A percentile compares a stretch with the other conserved stretches of the same genome.
These are phyloP conservation scores for Zygotorulaspora danielsina DNA, from an alignment of 805 yeast genomes.

Conservation along the genomic window DNA sequence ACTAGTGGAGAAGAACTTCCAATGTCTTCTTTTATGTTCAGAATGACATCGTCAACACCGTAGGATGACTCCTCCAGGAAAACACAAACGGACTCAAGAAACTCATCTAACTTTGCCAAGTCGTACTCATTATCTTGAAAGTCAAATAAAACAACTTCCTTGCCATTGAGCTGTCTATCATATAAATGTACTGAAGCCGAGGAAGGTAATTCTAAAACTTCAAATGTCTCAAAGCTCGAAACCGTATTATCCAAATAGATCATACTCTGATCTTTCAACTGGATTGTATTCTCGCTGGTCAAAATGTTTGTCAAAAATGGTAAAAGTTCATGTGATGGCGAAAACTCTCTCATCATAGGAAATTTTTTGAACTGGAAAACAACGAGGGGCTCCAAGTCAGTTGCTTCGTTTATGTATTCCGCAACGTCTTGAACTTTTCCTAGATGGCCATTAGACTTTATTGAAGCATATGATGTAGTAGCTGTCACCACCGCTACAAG, in stretches of 20 bases:
- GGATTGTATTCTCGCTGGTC: slow-evolving; percentile 14
- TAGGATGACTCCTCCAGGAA: slow-evolving; percentile 24
- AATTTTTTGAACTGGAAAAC: slow-evolving; percentile 25
- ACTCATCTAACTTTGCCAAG: slow-evolving; percentile 24
- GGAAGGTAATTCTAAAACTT: slow-evolving; percentile 17
- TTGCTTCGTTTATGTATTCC: slow-evolving; percentile 2
- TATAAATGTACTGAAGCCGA: slow-evolving; percentile 23
- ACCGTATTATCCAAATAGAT: slow-evolving; percentile 5
- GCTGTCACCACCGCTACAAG: slow-evolving; percentile 10
- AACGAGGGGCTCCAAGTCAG: slow-evolving; percentile 21
- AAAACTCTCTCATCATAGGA: slow-evolving; percentile 15
- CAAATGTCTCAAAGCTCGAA: slow-evolving; percentile 8
- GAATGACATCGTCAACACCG: slow-evolving; percentile 21
- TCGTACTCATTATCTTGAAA: slow-evolving; percentile 25
- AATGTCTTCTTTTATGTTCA: slow-evolving; percentile 15
- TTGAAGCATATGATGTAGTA: slow-evolving; percentile 14
- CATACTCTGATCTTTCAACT: slow-evolving; percentile 11
- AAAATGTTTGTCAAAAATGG: slow-evolving; percentile 23
- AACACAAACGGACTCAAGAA: slow-evolving; percentile 23
- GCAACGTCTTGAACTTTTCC: slow-evolving; percentile 6
- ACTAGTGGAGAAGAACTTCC: slow-evolving; percentile 4
- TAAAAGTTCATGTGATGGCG: slow-evolving; percentile 9
- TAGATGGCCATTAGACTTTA: slow-evolving; percentile 14
- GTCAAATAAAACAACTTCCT: slow-evolving; percentile 23
- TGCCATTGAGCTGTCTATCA: slow-evolving; percentile 18